Evolutionary conservation across 2,329 filamentous ascomycete genomes (phyloP), one percentile per base, ranked within the genome.

Genomic region (Fusarium verticillioides): DNA sequence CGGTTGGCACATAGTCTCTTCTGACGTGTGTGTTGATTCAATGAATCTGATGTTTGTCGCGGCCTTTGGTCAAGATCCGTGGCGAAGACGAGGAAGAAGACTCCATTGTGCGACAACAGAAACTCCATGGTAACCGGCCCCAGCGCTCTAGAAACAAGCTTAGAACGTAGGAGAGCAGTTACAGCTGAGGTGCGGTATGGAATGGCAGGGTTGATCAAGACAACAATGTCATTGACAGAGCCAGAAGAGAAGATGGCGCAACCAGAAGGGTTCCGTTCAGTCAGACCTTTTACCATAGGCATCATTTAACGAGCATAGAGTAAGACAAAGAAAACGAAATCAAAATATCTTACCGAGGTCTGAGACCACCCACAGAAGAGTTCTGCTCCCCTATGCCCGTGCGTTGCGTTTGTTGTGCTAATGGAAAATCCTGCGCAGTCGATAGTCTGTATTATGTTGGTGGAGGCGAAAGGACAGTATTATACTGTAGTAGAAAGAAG

Each of bases 261-360:
- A 87, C 86, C 87, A 84, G 85, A 80, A 80, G 80, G 81, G 81
- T 78, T 81, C 81, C 78, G 78, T 81, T 83, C 82, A 81, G 85
- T 91, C 88, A 84, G 88, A 88, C 89, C 89, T 90, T 91, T 91
- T 91, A 90, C 89, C 89, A 89, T 81, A 70, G 79, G 86, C 87
- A 90, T 90, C 89, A 88, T 85, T 78, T 75, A 79, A 80, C 71
- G 60, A 28, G 30, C 26, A 19, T 16, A 50, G 21, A 43, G 39
- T 13, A 39, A 46, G 34, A 30, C n/a, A 19, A 44, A 23, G 28
- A 28, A 34, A 65, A 40, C 42, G 46, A 50, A 61, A 54, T 44
- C 18, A 43, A 26, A n/a, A 18, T 30, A 26, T 74, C 75, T 50
- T 75, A 77, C 76, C 66, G 23, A 65, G 37, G 30, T 46, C 43